Percentiles rank a stretch among this genome's conserved stretches.
Conservation (phyloP, 2,329 filamentous ascomycete genomes). For the Pyricularia sp. region DNA sequence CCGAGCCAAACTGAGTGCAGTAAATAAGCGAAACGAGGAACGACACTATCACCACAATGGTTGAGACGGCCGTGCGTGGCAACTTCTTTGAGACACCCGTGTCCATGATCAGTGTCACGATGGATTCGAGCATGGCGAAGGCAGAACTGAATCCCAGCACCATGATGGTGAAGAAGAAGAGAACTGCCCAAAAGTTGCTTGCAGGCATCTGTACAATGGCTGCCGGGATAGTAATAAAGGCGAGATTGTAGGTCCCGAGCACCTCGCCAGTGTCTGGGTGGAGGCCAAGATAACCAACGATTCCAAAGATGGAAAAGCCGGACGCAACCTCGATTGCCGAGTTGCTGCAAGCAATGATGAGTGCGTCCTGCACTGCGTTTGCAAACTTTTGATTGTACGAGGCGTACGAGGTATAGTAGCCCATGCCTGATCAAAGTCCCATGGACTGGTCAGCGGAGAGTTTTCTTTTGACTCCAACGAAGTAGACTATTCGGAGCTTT, state of each 20-base stretch:
- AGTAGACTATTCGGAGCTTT: too few relatives aligned
- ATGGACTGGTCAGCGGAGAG: too few relatives aligned
- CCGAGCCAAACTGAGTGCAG: neutral
- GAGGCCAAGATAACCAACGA: neutral
- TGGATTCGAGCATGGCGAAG: neutral
- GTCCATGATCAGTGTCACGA: neutral
- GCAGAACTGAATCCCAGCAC: neutral
- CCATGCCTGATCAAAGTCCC: neutral
- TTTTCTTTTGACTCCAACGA: too few relatives aligned
- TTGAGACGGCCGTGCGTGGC: neutral
- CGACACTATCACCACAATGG: neutral
- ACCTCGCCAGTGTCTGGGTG: neutral
- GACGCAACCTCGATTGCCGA: neutral
- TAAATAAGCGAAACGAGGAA: neutral
- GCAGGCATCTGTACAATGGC: neutral
- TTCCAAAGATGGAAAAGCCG: neutral
- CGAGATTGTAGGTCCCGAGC: neutral
- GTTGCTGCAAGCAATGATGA: neutral
- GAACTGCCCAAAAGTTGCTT: neutral
- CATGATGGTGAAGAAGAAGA: neutral
- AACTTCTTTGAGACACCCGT: neutral
- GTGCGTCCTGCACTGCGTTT: slow-evolving; percentile 1
- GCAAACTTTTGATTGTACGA: neutral
- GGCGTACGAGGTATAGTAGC: neutral
- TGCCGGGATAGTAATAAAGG: neutral